A percentile compares a stretch with the other conserved stretches of the same genome.
phyloP scores from a whole-genome alignment of 1,139 yeast genomes.

The Saccharomyces hybrid region DNA sequence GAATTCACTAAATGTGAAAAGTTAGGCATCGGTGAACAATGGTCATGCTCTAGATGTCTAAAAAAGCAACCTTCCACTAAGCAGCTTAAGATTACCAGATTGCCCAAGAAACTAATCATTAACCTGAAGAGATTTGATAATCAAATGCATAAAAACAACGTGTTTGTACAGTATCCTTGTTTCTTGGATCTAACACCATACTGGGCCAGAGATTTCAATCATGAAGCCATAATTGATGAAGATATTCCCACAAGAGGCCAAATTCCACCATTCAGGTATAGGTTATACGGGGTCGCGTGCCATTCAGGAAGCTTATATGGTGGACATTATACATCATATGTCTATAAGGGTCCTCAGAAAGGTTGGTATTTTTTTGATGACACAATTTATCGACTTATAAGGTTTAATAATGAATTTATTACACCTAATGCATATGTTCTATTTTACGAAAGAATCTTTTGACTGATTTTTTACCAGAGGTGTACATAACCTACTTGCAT shows the following conservation, averaged over 20 bases:
- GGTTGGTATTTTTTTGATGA: constrained; percentile 31
- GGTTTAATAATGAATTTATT: constrained; percentile 22
- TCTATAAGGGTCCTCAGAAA: constrained; percentile 49
- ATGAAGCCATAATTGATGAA: constrained; percentile 26
- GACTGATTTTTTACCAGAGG: background rate
- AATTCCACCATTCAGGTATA: constrained; percentile 66
- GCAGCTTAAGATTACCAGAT: constrained; percentile 54
- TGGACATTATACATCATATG: constrained; percentile 87
- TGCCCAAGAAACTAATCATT: constrained; percentile 62
- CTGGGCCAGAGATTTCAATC: constrained; percentile 50
- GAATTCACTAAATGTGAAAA: constrained; percentile 61
- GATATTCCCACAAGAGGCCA: constrained; percentile 63
- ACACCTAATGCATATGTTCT: constrained; percentile 64
- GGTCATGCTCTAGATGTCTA: constrained; percentile 82
- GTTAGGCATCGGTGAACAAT: constrained; percentile 70
- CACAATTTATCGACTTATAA: constrained; percentile 20
- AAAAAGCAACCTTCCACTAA: constrained; percentile 58
- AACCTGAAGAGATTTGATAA: constrained; percentile 70
- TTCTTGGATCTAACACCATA: constrained; percentile 61
- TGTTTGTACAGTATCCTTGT: constrained; percentile 36
- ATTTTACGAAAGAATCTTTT: constrained; percentile 40
- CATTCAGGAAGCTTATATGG: constrained; percentile 74
- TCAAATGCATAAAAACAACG: constrained; percentile 28
- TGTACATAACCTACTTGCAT: background rate
- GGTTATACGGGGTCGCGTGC: constrained; percentile 73